Base-by-base conservation (phyloP, 1,284 basidiomycete genomes). In the Microbotryum intermedium region DNA sequence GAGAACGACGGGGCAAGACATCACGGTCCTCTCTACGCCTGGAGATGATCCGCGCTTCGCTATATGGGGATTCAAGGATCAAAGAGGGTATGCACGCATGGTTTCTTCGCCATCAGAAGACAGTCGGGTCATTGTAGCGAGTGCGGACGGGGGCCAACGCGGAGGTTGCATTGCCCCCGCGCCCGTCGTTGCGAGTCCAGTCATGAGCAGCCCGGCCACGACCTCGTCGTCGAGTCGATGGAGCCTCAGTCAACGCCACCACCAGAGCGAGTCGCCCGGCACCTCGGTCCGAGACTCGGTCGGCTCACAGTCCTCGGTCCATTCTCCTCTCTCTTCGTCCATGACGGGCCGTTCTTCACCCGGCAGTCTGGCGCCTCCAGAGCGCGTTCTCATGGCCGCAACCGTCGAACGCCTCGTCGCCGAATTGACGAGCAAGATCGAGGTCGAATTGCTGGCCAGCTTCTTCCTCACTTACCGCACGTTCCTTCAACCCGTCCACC, bases 321-420 rank as follows among this genome's bases (percentile, higher is more conserved):
- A 16, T 5, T 43, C 67, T 43, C 43, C 23, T 46, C 58, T 23
- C 50, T 47, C 45, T 8, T 46, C 21, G 34, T 39, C 34, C 34
- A 39, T 39, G 34, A 39, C 34, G 11, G 34, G 18, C 28, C 23
- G 2, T 26, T n/a, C 5, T 54, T 20, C 44, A 58, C 47, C 34
- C 34, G 30, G 28, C 54, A 52, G 30, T 6, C 9, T 39, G 30
- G 47, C 34, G 3, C 29, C 50, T 18, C 29, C 44, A n/a, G 29
- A 55, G 53, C 57, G 53, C 20, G 30, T 69, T 50, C 76, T 92
- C 18, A 77, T 91, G 42, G 89, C 87, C 0, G 89, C 89, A 5
- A 90, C 88, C 4, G 87, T 91, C 67, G 89, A 92, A 72, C 83
- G 89, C 1, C 90, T 88, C 87, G 84, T 92, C 60, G 88, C 88